phyloP scores from a whole-genome alignment of 1,284 basidiomycete genomes.

The Pyrrhoderma noxium region DNA sequence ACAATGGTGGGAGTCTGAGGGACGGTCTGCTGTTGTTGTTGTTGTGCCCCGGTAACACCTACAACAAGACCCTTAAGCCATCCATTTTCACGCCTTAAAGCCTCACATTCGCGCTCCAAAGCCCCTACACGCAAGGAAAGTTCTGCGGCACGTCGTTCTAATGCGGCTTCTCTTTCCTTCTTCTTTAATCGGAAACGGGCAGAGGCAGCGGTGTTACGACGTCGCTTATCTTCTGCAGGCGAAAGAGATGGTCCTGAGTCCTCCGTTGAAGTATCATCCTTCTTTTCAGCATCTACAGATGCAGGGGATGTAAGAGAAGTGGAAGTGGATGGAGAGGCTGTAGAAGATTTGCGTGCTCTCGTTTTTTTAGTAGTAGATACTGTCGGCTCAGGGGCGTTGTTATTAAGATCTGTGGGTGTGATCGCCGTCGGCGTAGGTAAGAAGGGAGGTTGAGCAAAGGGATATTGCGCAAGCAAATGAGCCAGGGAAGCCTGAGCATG shows the following conservation, averaged over 20 bases:
- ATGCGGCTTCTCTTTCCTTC: slow-evolving; percentile 93
- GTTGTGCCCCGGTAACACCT: slow-evolving; percentile 65
- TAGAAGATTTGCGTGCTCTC: slow-evolving; percentile 31
- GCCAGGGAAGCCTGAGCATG: slow-evolving; percentile 39
- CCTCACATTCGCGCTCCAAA: slow-evolving; percentile 88
- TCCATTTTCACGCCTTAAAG: slow-evolving; percentile 86
- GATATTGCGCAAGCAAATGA: slow-evolving; percentile 56
- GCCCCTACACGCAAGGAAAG: slow-evolving; percentile 78
- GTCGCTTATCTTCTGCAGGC: slow-evolving; percentile 82
- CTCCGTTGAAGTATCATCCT: slow-evolving; percentile 13
- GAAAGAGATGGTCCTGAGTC: slow-evolving; percentile 25
- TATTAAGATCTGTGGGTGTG: slow-evolving; percentile 21
- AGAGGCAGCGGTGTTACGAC: slow-evolving; percentile 92
- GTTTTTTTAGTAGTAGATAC: neutral
- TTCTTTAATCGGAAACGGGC: slow-evolving; percentile 99
- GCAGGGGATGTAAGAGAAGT: neutral
- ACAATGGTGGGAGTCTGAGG: neutral
- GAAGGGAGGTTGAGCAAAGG: slow-evolving; percentile 38
- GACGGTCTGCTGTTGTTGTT: slow-evolving; percentile 25
- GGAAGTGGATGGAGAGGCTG: slow-evolving; percentile 23
- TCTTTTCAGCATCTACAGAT: slow-evolving; percentile 29
- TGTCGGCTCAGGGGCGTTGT: slow-evolving; percentile 13
- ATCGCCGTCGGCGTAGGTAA: slow-evolving; percentile 18
- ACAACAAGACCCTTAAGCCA: slow-evolving; percentile 93
- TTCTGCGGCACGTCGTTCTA: slow-evolving; percentile 87